These are phyloP conservation scores for Rosa hybrid DNA, from an alignment of 331 rosid genomes.

Conservation along the genomic window DNA sequence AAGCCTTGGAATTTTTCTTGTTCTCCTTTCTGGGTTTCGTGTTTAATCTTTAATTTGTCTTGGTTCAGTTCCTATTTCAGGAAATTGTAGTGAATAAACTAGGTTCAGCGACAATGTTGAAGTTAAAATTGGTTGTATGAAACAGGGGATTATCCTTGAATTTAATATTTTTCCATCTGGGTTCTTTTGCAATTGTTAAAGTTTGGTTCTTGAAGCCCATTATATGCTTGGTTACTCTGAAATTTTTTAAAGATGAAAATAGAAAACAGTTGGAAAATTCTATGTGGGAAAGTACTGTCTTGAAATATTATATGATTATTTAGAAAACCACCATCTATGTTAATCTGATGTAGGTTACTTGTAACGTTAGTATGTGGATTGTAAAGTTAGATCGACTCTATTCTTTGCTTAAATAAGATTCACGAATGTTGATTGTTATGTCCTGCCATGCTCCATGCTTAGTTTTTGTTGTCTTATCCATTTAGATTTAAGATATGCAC, in stretches of 20 bases:
- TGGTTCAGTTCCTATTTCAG: neutral
- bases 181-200: neutral
- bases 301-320: neutral
- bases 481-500: no score
- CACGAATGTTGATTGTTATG: neutral
- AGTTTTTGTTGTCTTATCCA: no score
- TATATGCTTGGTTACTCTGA: neutral
- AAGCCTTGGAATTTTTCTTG: neutral
- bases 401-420: neutral
- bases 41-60: neutral
- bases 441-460: no score
- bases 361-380: neutral
- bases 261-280: neutral
- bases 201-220: neutral
- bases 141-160: neutral
- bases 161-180: constrained; percentile 11
- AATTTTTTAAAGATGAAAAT: neutral
- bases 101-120: neutral
- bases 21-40: neutral
- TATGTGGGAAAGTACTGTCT: no score
- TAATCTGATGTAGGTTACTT: neutral
- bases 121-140: neutral
- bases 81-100: neutral
- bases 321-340: neutral
- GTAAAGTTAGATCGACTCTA: neutral